phyloP scores from a whole-genome alignment of 495 filamentous ascomycete genomes.

The Neurospora sp. region DNA sequence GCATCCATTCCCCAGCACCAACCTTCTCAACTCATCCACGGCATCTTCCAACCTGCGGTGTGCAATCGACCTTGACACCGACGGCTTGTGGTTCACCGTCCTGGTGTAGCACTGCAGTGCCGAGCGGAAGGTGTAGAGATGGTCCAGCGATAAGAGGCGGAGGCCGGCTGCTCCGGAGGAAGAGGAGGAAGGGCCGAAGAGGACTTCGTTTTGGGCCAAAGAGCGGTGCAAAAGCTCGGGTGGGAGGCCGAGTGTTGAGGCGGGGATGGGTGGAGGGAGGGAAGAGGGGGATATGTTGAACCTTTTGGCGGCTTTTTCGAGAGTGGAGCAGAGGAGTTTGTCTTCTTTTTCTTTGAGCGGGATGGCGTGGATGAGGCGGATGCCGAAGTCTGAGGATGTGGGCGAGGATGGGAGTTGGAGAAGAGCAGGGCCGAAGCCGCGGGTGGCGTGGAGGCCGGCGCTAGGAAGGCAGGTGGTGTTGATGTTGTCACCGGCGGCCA shows the following conservation, averaged over 20 bases:
- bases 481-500: conserved; percentile 5
- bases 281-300: conserved; percentile 21
- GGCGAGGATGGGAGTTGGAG: neutral
- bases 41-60: conserved; percentile 45
- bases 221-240: conserved; percentile 53
- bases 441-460: conserved; percentile 29
- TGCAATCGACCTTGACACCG: conserved; percentile 15
- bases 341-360: conserved; percentile 25
- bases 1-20: conserved; percentile 50
- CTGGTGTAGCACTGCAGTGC: conserved; percentile 47
- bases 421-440: conserved; percentile 11
- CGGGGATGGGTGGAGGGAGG: conserved; percentile 24
- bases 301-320: conserved; percentile 34
- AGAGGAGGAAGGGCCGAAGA: conserved; percentile 45
- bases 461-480: conserved; percentile 4
- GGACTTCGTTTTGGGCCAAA: conserved; percentile 54
- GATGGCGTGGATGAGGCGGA: conserved; percentile 26
- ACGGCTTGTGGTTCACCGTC: conserved; percentile 14
- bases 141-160: conserved; percentile 57
- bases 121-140: conserved; percentile 63
- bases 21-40: conserved; percentile 48
- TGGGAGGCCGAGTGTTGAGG: conserved; percentile 28
- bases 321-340: conserved; percentile 26
- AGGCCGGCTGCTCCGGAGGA: conserved; percentile 37
- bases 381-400: conserved; percentile 20